Evolutionary conservation across 306 rosid species (phyloP).

Genomic region (Aeschynomene evenia): DNA sequence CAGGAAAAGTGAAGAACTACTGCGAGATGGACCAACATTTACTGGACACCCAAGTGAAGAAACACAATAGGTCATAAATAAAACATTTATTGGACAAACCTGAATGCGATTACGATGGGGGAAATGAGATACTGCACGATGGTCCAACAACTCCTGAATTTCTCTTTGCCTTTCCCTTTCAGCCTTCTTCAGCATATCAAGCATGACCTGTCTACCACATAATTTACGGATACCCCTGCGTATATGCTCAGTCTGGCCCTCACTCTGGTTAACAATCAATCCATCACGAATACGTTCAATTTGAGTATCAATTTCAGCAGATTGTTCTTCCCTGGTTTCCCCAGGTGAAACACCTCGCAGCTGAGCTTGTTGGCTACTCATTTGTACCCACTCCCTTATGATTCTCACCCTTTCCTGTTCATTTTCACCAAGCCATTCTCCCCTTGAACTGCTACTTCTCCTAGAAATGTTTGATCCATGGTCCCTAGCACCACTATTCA

Average conservation of each 20-base stretch:
- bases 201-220: conserved; percentile 89
- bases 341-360: conserved; percentile 52
- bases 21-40: no score
- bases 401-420: conserved; percentile 93
- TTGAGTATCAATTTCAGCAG: conserved; percentile 59
- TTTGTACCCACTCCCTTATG: conserved; percentile 87
- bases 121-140: conserved; percentile 76
- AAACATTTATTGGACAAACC: conserved; percentile 47
- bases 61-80: background rate
- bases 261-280: conserved; percentile 55
- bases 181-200: conserved; percentile 92
- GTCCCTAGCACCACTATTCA: conserved; percentile 64
- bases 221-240: conserved; percentile 76
- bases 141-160: conserved; percentile 71
- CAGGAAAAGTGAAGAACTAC: no score
- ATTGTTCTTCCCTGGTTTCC: conserved; percentile 61
- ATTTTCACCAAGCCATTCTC: conserved; percentile 87
- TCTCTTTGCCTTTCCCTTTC: conserved; percentile 85
- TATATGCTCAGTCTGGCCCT: conserved; percentile 50
- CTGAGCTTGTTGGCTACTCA: conserved; percentile 78
- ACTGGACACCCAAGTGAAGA: conserved; percentile 7
- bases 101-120: conserved; percentile 97
- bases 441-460: conserved; percentile 50
- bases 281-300: conserved; percentile 70
- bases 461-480: conserved; percentile 49